Conservation (phyloP, 2,329 filamentous ascomycete species). For the Colletotrichum liriopes region DNA sequence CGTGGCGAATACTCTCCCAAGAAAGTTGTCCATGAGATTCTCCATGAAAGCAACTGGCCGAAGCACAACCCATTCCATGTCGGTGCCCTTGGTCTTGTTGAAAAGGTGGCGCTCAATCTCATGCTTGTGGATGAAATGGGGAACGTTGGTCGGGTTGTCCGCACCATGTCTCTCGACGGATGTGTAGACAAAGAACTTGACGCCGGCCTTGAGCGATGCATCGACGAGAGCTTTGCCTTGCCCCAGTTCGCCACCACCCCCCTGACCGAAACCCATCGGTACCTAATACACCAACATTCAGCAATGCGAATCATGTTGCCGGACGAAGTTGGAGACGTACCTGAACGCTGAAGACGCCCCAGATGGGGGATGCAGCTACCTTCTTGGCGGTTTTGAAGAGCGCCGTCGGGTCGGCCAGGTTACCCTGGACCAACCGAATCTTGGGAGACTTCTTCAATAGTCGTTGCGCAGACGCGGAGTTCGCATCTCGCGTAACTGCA, state of each 20-base stretch:
- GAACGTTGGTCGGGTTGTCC: slow-evolving; percentile 67
- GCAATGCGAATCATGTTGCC: neutral
- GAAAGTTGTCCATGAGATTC: slow-evolving; percentile 52
- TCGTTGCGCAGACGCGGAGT: slow-evolving; percentile 65
- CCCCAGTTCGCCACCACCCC: slow-evolving; percentile 58
- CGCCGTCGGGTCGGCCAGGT: slow-evolving; percentile 65
- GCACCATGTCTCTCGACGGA: slow-evolving; percentile 74
- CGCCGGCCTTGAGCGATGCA: slow-evolving; percentile 66
- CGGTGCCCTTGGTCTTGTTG: slow-evolving; percentile 52
- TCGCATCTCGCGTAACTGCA: slow-evolving; percentile 72
- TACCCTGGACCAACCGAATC: slow-evolving; percentile 71
- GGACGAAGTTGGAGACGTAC: slow-evolving; percentile 48
- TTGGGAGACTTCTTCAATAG: slow-evolving; percentile 61
- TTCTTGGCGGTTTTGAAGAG: slow-evolving; percentile 64
- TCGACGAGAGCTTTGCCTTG: slow-evolving; percentile 73
- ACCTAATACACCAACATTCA: slow-evolving; percentile 14
- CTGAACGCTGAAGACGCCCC: slow-evolving; percentile 76
- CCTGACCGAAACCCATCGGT: slow-evolving; percentile 48
- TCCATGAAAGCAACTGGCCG: slow-evolving; percentile 60
- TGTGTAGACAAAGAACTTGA: slow-evolving; percentile 73
- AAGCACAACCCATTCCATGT: slow-evolving; percentile 56
- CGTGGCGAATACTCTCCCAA: slow-evolving; percentile 52
- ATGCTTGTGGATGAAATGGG: slow-evolving; percentile 74
- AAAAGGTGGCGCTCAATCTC: slow-evolving; percentile 74
- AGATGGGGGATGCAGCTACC: slow-evolving; percentile 55